phyloP scores from a whole-genome alignment of 2,329 filamentous ascomycete genomes.

The Claviceps sp. region DNA sequence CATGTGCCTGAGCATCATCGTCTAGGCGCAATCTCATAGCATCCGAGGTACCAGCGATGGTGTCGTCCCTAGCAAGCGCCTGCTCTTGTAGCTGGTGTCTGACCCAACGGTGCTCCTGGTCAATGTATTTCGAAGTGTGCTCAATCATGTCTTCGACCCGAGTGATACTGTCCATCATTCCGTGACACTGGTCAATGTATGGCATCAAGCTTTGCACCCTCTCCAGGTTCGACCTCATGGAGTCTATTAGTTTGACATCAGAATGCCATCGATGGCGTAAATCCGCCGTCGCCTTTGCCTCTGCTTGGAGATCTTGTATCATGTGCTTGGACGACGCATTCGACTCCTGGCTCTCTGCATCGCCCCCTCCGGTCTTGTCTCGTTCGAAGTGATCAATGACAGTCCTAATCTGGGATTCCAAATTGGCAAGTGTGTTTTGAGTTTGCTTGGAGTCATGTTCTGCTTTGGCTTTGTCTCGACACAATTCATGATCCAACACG shows the following conservation, averaged over 20 bases:
- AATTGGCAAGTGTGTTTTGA: conserved; percentile 5
- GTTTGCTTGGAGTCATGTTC: conserved; percentile 7
- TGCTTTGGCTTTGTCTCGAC: conserved; percentile 10
- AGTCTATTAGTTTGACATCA: conserved; percentile 16
- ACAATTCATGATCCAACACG: conserved; percentile 12
- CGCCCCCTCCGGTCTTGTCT: background rate
- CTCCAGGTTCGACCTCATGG: conserved; percentile 13
- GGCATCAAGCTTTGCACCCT: conserved; percentile 13
- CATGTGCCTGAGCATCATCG: background rate
- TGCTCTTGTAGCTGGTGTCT: conserved; percentile 10
- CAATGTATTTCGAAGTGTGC: conserved; percentile 17
- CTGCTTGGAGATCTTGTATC: conserved; percentile 11
- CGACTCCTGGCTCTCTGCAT: background rate
- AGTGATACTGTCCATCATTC: conserved; percentile 14
- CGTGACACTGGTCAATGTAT: conserved; percentile 13
- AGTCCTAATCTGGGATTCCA: conserved; percentile 12
- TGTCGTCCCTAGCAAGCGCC: background rate
- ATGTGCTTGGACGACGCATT: conserved; percentile 8
- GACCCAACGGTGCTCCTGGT: conserved; percentile 17
- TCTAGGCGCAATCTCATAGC: background rate
- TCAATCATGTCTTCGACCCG: conserved; percentile 16
- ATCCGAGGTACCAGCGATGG: background rate
- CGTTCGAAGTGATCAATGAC: conserved; percentile 9
- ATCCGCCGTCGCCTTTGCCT: conserved; percentile 8
- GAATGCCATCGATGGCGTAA: conserved; percentile 15